These are phyloP conservation scores for Neofusicoccum sp. DNA, from an alignment of 2,329 filamentous ascomycete species.

Conservation along the genomic window DNA sequence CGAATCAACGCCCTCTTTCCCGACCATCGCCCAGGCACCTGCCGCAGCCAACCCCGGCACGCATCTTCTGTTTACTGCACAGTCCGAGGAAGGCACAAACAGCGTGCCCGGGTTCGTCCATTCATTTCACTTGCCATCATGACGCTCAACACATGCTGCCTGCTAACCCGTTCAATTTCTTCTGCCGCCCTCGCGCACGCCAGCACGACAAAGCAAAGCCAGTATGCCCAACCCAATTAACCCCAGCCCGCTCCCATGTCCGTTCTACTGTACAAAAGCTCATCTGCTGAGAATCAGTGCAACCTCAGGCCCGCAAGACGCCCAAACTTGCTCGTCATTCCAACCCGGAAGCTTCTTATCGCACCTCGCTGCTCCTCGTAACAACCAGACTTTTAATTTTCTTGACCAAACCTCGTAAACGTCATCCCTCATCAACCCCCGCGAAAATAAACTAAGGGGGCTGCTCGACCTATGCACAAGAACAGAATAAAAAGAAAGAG, in stretches of 20 bases:
- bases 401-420: constrained; percentile 28
- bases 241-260: neutral
- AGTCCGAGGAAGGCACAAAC: neutral
- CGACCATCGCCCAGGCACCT: no score
- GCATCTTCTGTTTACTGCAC: neutral
- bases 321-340: constrained; percentile 5
- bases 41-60: no score
- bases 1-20: constrained; percentile 1
- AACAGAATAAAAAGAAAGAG: constrained; percentile 15
- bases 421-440: constrained; percentile 22
- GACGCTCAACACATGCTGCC: neutral
- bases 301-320: constrained; percentile 5
- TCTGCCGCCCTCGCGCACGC: neutral
- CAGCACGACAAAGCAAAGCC: constrained; percentile 3
- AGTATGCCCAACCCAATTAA: constrained; percentile 12
- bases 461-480: constrained; percentile 28
- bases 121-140: neutral
- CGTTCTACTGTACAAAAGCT: constrained; percentile 16
- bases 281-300: constrained; percentile 1
- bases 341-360: constrained; percentile 7
- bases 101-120: neutral
- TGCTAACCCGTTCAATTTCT: neutral
- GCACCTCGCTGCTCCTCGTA: constrained; percentile 23
- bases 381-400: constrained; percentile 20
- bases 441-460: constrained; percentile 26